Percentiles rank a stretch among this genome's conserved stretches.
Evolutionary conservation across 495 filamentous ascomycete genomes (phyloP).

Genomic region (Penicillium verhagenii): DNA sequence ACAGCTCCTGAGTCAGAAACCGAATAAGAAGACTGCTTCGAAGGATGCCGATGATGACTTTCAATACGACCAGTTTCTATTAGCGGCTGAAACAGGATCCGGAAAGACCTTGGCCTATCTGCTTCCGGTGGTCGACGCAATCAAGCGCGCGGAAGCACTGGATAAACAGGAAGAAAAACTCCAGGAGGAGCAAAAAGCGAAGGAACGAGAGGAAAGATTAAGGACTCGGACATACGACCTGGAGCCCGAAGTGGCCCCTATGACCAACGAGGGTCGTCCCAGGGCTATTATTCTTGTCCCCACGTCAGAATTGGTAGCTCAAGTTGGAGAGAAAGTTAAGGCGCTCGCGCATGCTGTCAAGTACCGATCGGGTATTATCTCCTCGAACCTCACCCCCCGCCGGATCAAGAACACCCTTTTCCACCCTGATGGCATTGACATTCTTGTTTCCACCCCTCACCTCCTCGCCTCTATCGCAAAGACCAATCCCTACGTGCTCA

Average conservation of each 20-base stretch:
- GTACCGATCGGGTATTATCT: constrained; percentile 75
- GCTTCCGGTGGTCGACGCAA: constrained; percentile 72
- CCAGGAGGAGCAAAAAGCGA: constrained; percentile 47
- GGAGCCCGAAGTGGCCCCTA: constrained; percentile 51
- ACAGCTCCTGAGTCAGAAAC: constrained; percentile 55
- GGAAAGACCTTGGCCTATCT: constrained; percentile 95
- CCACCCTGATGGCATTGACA: constrained; percentile 75
- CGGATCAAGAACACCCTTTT: constrained; percentile 89
- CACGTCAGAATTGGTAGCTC: constrained; percentile 87
- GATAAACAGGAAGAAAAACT: constrained; percentile 57
- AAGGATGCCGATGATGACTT: constrained; percentile 31
- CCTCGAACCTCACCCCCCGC: constrained; percentile 66
- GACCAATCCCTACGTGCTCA: constrained; percentile 82
- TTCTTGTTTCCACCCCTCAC: constrained; percentile 85
- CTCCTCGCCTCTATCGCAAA: constrained; percentile 82
- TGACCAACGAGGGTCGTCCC: constrained; percentile 71
- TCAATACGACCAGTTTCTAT: constrained; percentile 70
- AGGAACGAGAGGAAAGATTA: constrained; percentile 46
- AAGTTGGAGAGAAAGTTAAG: constrained; percentile 79
- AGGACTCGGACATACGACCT: constrained; percentile 51
- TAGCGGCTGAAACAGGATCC: constrained; percentile 95
- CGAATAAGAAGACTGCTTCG: constrained; percentile 26
- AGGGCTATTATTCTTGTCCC: constrained; percentile 87
- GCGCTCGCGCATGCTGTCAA: constrained; percentile 77
- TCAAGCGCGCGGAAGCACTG: constrained; percentile 72